phyloP scores from a whole-genome alignment of 148 eudicot genomes.

The Rhododendron griersonianum region DNA sequence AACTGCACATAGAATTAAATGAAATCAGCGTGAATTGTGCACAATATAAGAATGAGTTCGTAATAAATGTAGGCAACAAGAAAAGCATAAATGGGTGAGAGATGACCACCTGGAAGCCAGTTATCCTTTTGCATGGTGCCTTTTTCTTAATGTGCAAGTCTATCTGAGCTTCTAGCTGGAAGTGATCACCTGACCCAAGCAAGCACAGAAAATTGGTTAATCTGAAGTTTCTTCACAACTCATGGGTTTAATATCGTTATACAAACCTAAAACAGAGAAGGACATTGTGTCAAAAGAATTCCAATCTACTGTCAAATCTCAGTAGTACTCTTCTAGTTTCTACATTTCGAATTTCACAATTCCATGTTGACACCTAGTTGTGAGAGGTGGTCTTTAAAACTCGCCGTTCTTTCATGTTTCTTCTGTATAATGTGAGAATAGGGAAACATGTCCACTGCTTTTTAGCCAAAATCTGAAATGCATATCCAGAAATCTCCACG shows the following conservation, averaged over 20 bases:
- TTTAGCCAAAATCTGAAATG: not conserved
- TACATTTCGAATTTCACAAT: not conserved
- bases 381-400: not conserved
- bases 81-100: conserved; percentile 12
- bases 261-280: not conserved
- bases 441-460: not conserved
- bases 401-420: not conserved
- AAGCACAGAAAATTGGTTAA: conserved; percentile 15
- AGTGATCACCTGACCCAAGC: conserved; percentile 50
- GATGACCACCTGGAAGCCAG: conserved; percentile 72
- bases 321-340: not conserved
- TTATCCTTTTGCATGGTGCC: conserved; percentile 70
- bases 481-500: not conserved
- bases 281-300: not conserved
- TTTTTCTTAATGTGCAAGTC: conserved; percentile 67
- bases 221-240: not conserved
- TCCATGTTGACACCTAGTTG: not conserved
- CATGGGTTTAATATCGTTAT: not conserved
- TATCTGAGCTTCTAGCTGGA: conserved; percentile 61
- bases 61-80: not conserved
- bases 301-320: not conserved
- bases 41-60: not conserved
- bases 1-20: conserved; percentile 43
- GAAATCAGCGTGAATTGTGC: not conserved
- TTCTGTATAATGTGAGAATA: not conserved